A percentile compares a stretch with the other conserved stretches of the same genome.
Conservation (phyloP, 345 rosid genomes). For the Alliaria petiolata region DNA sequence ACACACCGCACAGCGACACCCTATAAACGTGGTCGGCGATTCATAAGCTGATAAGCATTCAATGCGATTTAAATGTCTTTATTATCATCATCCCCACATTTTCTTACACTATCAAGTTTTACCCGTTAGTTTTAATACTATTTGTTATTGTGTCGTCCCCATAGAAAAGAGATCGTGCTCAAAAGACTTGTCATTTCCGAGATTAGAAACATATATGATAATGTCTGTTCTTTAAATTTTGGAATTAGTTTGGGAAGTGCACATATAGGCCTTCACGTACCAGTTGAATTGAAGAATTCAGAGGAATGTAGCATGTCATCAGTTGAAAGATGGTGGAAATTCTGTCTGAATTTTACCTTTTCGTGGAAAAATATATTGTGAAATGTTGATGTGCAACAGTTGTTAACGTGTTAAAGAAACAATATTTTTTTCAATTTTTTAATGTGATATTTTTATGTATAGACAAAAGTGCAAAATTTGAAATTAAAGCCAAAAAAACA, state of each 20-base stretch:
- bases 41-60: slow-evolving; percentile 26
- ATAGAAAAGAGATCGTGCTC: not conserved
- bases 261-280: no score
- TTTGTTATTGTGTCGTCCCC: not conserved
- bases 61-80: slow-evolving; percentile 23
- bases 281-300: no score
- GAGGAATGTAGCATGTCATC: no score
- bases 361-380: no score
- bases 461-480: no score
- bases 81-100: not conserved
- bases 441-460: no score
- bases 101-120: not conserved
- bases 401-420: no score
- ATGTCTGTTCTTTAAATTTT: not conserved
- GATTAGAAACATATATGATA: not conserved
- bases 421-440: no score
- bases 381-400: no score
- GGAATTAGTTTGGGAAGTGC: slow-evolving; percentile 12
- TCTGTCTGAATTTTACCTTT: no score
- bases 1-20: not conserved
- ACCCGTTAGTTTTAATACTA: not conserved
- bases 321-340: no score
- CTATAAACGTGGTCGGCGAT: slow-evolving; percentile 27
- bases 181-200: not conserved
- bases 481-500: no score